Base-by-base conservation (phyloP, 495 filamentous ascomycete species). In the Penicillium soppii region DNA sequence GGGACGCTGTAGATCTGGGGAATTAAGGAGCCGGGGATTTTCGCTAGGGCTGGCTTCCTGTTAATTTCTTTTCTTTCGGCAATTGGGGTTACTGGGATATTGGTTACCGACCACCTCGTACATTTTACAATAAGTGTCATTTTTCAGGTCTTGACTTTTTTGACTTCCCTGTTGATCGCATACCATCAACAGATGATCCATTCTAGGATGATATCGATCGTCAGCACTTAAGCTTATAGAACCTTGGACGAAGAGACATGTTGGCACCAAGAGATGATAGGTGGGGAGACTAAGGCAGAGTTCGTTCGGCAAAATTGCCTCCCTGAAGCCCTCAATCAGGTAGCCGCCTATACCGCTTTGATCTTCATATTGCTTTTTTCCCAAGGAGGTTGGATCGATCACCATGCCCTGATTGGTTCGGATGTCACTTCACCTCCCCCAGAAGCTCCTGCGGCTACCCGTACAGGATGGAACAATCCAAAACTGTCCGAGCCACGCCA, bases 381-480 rank as follows among this genome's bases (percentile, higher is more conserved):
- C 17, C 13, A 22, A 29, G 23, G 32, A 43, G 50, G 43, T 54
- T 62, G 55, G 58, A 43, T 49, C 20, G 19, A 16, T 8, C 37
- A 2, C 1, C 4, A 1, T 26, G 1, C 8, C 17, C 10, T 48
- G 25, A 60, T 56, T 62, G 53, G 59, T 19, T 45, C 59, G 62
- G 56, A 52, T 48, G 46, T 20, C 15, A 50, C 47, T 49, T 42
- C 50, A 25, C 36, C 46, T 53, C 48, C 37, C 50, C 39, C 46
- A 35, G 33, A 53, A 57, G 56, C 50, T 57, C 58, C 54, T 58
- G 62, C 50, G 33, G 49, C 42, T 60, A 56, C 37, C 62, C 62
- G 62, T 32, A 26, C 47, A 62, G 48, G 56, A 57, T 62, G 48
- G 62, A 50, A 54, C 59, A 62, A 60, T 63, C 16, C 43, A 40